Evolutionary conservation across 202 grass and related monocot genomes (phyloP), one percentile per base, ranked within the genome.

Genomic region (Miscanthus sacchariflorus): DNA sequence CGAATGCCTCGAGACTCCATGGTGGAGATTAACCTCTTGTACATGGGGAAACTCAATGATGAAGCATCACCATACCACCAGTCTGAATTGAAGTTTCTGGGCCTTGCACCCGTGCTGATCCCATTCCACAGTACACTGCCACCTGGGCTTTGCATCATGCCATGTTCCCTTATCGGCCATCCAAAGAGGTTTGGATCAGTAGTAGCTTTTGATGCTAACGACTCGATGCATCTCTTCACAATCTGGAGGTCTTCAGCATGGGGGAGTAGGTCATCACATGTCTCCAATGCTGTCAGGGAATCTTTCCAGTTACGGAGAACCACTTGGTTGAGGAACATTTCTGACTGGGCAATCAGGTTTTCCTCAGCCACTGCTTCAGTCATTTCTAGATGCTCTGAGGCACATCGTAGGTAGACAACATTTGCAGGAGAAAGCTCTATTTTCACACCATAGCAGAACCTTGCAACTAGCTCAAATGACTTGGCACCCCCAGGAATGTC

Each of bases 41-140:
- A 96, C 78, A 88, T 86, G 23, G 84, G 81, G 19, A 99, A 92
- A 80, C 92, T 93, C 88, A 99, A 93, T 48, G 84, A 89, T 8
- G 91, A 88, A 71, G 75, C 96, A 87, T 99, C 96, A n/a, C 95
- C 96, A 65, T 95, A 96, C 96, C 96, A 99, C 96, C 96, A 99
- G 77, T 99, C 94, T 28, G 89, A 85, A 86, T 84, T 96, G 83
- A 90, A 96, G 84, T 93, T 95, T 90, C 94, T 96, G 9, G 94
- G 96, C 13, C 94, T 92, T 19, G 92, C 96, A 61, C 96, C 92
- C 0, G 91, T 99, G 87, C 96, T 99, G 81, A 99, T 99, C 40
- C 96, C 96, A 84, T 99, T 99, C 94, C 96, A 99, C 49, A 99
- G 73, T 15, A 99, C 96, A 90, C 90, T 96, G 21, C 96, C 96